phyloP scores from a whole-genome alignment of 2,329 filamentous ascomycete genomes.

The Verticillium klebahnii region DNA sequence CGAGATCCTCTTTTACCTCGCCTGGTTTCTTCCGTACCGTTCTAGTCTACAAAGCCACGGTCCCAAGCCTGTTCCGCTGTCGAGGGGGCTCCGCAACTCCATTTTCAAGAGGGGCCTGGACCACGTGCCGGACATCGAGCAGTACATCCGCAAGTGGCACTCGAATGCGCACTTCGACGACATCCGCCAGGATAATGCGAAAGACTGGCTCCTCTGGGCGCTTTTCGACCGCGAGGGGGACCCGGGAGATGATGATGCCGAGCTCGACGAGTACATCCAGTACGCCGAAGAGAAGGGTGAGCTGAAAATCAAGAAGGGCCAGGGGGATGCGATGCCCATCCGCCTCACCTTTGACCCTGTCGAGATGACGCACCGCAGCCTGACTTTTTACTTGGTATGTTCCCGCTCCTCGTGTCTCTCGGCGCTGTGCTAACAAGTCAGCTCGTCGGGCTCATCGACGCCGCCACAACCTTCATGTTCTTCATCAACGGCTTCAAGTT shows the following conservation, averaged over 20 bases:
- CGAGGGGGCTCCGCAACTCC: constrained; percentile 41
- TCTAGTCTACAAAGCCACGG: constrained; percentile 30
- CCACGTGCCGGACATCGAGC: constrained; percentile 49
- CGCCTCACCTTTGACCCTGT: constrained; percentile 64
- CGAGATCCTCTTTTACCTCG: constrained; percentile 37
- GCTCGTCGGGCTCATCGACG: constrained; percentile 35
- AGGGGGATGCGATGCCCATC: constrained; percentile 50
- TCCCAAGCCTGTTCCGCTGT: constrained; percentile 33
- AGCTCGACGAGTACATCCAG: constrained; percentile 43
- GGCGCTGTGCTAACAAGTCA: background rate
- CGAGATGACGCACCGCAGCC: constrained; percentile 53
- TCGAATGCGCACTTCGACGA: constrained; percentile 52
- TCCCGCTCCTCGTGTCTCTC: constrained; percentile 25
- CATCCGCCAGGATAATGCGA: constrained; percentile 61
- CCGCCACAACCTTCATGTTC: constrained; percentile 41
- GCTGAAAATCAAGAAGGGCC: constrained; percentile 45
- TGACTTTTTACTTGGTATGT: constrained; percentile 57
- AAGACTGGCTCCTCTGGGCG: constrained; percentile 64
- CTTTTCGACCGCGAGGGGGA: constrained; percentile 50
- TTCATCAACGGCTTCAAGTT: constrained; percentile 46
- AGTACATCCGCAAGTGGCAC: constrained; percentile 63
- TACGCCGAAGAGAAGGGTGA: constrained; percentile 50
- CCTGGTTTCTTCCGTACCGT: constrained; percentile 38
- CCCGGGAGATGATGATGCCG: constrained; percentile 30
- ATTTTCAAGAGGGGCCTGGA: constrained; percentile 54